A percentile compares a stretch with the other conserved stretches of the same genome.
Conservation (phyloP, 495 filamentous ascomycete genomes). For the Neurospora sp. region DNA sequence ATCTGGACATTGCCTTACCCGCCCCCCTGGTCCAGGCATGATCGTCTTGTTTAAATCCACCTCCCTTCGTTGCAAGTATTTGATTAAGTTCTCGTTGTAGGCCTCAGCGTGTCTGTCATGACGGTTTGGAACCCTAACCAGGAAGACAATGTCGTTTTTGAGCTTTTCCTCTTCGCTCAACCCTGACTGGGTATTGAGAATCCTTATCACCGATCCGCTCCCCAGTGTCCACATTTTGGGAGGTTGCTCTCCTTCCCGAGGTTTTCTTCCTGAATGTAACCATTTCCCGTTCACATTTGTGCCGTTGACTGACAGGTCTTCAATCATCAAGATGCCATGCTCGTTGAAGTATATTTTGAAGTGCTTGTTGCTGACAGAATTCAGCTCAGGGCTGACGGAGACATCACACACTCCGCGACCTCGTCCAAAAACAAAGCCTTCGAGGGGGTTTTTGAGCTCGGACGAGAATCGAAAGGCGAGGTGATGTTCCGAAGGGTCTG, state of each 20-base stretch:
- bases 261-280: slow-evolving; percentile 35
- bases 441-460: slow-evolving; percentile 45
- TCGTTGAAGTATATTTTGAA: slow-evolving; percentile 83
- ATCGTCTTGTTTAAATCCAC: slow-evolving; percentile 30
- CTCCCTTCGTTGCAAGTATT: slow-evolving; percentile 5
- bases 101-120: slow-evolving; percentile 44
- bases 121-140: slow-evolving; percentile 72
- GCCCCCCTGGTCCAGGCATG: slow-evolving; percentile 35
- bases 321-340: slow-evolving; percentile 73
- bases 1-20: slow-evolving; percentile 18
- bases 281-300: slow-evolving; percentile 67
- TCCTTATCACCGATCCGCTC: slow-evolving; percentile 60
- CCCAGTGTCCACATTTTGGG: slow-evolving; percentile 50
- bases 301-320: slow-evolving; percentile 87
- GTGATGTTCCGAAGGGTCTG: slow-evolving; percentile 47
- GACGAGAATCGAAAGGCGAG: slow-evolving; percentile 75
- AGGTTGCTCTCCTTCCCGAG: slow-evolving; percentile 6
- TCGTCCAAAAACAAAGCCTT: slow-evolving; percentile 81
- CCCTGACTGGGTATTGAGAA: slow-evolving; percentile 43
- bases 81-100: slow-evolving; percentile 51
- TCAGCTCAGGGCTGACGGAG: slow-evolving; percentile 46
- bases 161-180: neutral
- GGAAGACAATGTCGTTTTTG: slow-evolving; percentile 50
- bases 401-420: slow-evolving; percentile 65
- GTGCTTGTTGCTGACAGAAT: slow-evolving; percentile 74